Evolutionary conservation across 2,329 filamentous ascomycete species (phyloP).

Genomic region (Trichoderma guizhouense): DNA sequence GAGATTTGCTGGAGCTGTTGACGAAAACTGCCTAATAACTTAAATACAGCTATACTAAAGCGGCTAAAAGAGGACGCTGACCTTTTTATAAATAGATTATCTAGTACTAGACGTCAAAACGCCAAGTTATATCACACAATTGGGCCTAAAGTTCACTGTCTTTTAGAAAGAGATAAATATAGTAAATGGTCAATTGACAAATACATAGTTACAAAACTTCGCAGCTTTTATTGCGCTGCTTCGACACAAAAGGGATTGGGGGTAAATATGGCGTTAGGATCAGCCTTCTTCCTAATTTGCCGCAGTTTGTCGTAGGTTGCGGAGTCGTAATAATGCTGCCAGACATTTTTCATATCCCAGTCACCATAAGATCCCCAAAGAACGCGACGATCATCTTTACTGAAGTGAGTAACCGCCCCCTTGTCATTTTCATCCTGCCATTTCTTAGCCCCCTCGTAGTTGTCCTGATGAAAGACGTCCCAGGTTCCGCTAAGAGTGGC

Average conservation of each 20-base stretch:
- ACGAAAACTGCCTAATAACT: not conserved
- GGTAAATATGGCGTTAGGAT: not conserved
- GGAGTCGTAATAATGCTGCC: not conserved
- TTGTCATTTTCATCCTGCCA: not conserved
- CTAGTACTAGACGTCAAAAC: not conserved
- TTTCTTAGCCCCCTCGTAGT: not conserved
- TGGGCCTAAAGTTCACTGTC: not conserved
- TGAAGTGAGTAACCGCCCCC: not conserved
- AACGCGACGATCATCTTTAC: not conserved
- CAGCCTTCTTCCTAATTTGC: not conserved
- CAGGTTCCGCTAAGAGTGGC: not conserved
- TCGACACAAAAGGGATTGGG: not conserved
- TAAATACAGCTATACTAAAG: not conserved
- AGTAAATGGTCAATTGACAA: not conserved
- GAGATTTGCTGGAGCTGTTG: not conserved
- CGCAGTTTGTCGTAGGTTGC: not conserved
- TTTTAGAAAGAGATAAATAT: not conserved
- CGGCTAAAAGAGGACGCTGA: not conserved
- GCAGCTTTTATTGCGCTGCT: not conserved
- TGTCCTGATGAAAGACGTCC: not conserved
- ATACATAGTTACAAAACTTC: constrained; percentile 14
- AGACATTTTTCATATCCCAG: not conserved
- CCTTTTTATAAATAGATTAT: not conserved
- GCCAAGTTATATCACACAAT: not conserved
- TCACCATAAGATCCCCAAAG: not conserved